Percentiles rank a stretch among this genome's conserved stretches.
Evolutionary conservation across 2,329 filamentous ascomycete species (phyloP).

Genomic region (Talaromyces sp.): DNA sequence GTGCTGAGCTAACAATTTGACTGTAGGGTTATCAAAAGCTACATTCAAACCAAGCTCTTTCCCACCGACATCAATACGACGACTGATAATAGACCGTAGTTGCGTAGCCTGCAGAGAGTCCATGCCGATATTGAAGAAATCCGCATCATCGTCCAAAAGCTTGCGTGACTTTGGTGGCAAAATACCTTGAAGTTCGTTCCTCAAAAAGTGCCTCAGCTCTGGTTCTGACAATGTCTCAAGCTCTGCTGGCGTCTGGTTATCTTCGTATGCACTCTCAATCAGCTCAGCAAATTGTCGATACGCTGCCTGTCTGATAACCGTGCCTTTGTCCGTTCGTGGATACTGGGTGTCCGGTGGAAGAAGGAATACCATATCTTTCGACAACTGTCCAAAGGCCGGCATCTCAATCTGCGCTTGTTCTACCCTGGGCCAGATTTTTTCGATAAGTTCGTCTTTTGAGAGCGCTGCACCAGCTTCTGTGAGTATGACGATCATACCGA

Average conservation of each 20-base stretch:
- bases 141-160: constrained; percentile 40
- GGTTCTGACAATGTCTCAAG: constrained; percentile 23
- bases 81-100: constrained; percentile 52
- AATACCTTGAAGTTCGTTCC: constrained; percentile 27
- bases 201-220: constrained; percentile 36
- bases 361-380: constrained; percentile 52
- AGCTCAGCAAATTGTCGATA: constrained; percentile 48
- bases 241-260: constrained; percentile 23
- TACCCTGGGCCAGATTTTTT: constrained; percentile 50
- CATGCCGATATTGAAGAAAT: constrained; percentile 58
- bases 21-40: constrained; percentile 56
- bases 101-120: constrained; percentile 59
- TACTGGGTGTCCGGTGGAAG: constrained; percentile 46
- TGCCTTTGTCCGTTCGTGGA: constrained; percentile 56
- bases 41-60: constrained; percentile 53
- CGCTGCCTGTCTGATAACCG: constrained; percentile 52
- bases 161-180: constrained; percentile 24
- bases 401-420: constrained; percentile 50
- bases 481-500: constrained; percentile 49
- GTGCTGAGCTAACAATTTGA: constrained; percentile 45
- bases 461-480: constrained; percentile 44
- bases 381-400: constrained; percentile 54
- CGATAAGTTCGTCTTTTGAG: constrained; percentile 45
- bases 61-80: constrained; percentile 49
- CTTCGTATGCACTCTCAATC: constrained; percentile 47